Evolutionary conservation across 1,284 basidiomycete genomes (phyloP).

Genomic region (Bjerkandera adusta): DNA sequence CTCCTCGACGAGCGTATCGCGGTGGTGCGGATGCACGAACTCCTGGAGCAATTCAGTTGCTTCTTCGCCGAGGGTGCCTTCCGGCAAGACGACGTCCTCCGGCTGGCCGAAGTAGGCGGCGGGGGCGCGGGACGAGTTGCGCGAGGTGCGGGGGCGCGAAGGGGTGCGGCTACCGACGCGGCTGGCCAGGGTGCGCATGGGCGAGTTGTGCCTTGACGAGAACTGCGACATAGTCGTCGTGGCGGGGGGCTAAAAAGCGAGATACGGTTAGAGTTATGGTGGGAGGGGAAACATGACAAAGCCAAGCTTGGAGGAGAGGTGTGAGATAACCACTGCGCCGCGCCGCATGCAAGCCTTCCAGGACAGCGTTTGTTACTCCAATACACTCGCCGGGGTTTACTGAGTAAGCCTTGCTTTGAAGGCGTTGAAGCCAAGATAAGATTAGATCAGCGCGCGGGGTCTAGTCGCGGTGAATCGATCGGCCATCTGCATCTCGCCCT

Average conservation of each 20-base stretch:
- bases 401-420: no score
- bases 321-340: no score
- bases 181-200: constrained; percentile 8
- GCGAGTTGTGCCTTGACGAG: constrained; percentile 17
- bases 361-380: no score
- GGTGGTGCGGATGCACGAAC: constrained; percentile 40
- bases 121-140: constrained; percentile 22
- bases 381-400: no score
- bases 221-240: background rate
- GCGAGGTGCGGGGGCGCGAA: constrained; percentile 25
- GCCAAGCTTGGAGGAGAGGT: no score
- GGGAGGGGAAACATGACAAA: constrained; percentile 3
- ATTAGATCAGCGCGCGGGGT: no score
- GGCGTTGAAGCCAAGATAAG: no score
- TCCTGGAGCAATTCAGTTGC: constrained; percentile 46
- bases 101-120: constrained; percentile 28
- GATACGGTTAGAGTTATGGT: constrained; percentile 3
- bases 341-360: no score
- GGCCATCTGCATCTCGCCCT: no score
- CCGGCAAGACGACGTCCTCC: constrained; percentile 41
- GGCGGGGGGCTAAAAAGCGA: background rate
- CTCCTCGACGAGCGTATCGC: constrained; percentile 34
- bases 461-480: no score
- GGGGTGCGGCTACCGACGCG: constrained; percentile 17
- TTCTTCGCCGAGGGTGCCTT: constrained; percentile 45